These are phyloP conservation scores for Asterochloris sp. DNA, from an alignment of 139 green algal genomes.

Conservation along the genomic window DNA sequence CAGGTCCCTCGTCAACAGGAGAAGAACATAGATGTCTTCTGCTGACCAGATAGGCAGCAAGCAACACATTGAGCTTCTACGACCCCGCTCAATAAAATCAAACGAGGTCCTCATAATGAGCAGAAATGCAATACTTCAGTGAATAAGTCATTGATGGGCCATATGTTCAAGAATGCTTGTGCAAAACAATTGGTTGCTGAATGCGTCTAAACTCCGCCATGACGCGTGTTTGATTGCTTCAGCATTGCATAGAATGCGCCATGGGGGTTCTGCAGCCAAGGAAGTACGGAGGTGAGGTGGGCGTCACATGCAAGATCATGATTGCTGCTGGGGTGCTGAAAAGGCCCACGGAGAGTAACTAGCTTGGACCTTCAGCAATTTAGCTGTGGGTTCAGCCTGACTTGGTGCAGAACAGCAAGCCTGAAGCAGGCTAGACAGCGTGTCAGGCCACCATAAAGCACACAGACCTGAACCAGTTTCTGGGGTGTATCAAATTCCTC, in stretches of 20 bases:
- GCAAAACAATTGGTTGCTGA: no score
- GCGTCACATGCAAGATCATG: background rate
- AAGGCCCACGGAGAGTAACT: background rate
- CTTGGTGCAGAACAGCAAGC: background rate
- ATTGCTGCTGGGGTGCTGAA: background rate
- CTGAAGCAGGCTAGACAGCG: background rate
- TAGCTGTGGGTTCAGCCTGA: background rate
- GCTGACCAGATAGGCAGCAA: no score
- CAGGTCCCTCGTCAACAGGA: no score
- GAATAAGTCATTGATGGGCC: no score
- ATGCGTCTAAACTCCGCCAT: no score
- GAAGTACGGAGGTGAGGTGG: background rate
- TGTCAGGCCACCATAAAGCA: background rate
- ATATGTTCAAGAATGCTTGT: no score
- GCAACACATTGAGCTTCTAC: no score
- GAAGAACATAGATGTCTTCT: no score
- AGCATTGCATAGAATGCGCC: constrained; percentile 12
- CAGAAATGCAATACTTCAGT: no score
- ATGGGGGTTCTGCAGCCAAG: background rate
- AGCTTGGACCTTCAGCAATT: no score
- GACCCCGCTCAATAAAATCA: no score
- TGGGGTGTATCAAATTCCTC: constrained; percentile 60
- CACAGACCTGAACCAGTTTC: constrained; percentile 12
- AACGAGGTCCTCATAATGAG: no score
- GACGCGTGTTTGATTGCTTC: background rate